Percentiles rank a stretch among this genome's conserved stretches.
These are phyloP conservation scores for Clonostachys sp. DNA, from an alignment of 2,329 filamentous ascomycete genomes.

Conservation along the genomic window DNA sequence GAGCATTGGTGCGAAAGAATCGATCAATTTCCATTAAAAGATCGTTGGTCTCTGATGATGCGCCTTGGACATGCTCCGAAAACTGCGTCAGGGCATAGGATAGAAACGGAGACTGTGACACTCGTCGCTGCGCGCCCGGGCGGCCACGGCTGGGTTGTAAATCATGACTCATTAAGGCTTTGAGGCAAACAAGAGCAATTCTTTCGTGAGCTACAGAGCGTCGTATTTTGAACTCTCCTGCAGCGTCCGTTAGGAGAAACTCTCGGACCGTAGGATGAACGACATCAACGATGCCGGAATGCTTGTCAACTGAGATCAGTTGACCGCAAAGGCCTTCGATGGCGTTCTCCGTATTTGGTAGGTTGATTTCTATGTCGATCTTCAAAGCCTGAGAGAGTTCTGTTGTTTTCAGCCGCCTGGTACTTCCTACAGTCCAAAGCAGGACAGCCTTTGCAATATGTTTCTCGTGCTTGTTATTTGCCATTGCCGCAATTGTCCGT, in stretches of 20 bases:
- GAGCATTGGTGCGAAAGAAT: slow-evolving; percentile 16
- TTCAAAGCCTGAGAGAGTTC: slow-evolving; percentile 19
- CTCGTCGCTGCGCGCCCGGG: background rate
- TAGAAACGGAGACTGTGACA: slow-evolving; percentile 1
- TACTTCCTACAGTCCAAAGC: slow-evolving; percentile 14
- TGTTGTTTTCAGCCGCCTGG: slow-evolving; percentile 10
- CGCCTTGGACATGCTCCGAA: slow-evolving; percentile 14
- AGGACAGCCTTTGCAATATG: slow-evolving; percentile 18
- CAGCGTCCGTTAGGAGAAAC: slow-evolving; percentile 14
- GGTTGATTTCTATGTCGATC: slow-evolving; percentile 14
- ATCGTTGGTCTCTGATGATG: slow-evolving; percentile 9
- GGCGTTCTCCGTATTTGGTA: slow-evolving; percentile 10
- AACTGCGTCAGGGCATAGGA: slow-evolving; percentile 17
- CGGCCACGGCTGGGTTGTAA: slow-evolving; percentile 10
- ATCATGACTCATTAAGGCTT: slow-evolving; percentile 9
- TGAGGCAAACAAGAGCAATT: slow-evolving; percentile 15
- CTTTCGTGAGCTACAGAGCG: slow-evolving; percentile 10
- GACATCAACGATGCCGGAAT: slow-evolving; percentile 10
- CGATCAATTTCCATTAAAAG: slow-evolving; percentile 10
- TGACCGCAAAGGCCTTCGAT: slow-evolving; percentile 20
- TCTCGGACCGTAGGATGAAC: slow-evolving; percentile 18
- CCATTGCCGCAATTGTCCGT: slow-evolving; percentile 12
- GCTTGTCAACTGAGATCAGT: slow-evolving; percentile 15
- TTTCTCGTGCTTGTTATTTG: slow-evolving; percentile 14
- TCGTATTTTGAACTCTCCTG: slow-evolving; percentile 15